phyloP scores from a whole-genome alignment of 139 green algal genomes.

The Gonium pectorale region DNA sequence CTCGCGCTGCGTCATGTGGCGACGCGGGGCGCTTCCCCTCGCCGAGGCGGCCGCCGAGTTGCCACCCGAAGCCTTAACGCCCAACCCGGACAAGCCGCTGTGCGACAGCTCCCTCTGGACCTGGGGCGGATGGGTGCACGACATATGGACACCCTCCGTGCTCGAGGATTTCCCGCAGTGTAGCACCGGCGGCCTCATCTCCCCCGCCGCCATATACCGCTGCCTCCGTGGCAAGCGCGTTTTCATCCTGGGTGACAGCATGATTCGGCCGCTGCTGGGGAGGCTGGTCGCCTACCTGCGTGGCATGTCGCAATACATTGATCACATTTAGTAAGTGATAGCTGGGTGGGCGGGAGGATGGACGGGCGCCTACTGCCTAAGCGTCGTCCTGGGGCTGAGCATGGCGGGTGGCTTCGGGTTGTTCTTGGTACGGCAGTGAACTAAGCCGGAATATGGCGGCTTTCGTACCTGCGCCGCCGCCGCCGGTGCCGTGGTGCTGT shows the following conservation, averaged over 20 bases:
- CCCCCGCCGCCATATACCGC: neutral
- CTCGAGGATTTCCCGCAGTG: neutral
- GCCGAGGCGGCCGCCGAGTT: neutral
- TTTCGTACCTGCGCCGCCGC: too few species aligned
- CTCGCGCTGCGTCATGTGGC: slow-evolving; percentile 1
- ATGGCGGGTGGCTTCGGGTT: too few species aligned
- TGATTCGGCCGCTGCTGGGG: neutral
- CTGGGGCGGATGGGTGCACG: neutral
- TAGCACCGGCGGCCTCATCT: neutral
- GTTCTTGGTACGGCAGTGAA: too few species aligned
- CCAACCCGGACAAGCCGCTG: neutral
- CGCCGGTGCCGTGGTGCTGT: too few species aligned
- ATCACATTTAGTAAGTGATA: neutral
- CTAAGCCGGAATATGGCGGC: too few species aligned
- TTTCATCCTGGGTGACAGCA: slow-evolving; percentile 1
- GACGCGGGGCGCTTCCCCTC: neutral
- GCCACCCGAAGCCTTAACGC: neutral
- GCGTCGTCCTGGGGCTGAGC: too few species aligned
- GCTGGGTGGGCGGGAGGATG: neutral
- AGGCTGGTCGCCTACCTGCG: slow-evolving; percentile 1
- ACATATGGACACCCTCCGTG: neutral
- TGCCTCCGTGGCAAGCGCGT: neutral
- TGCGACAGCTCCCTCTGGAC: neutral
- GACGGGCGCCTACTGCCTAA: too few species aligned
- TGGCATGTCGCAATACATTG: neutral